Evolutionary conservation across 2,329 filamentous ascomycete genomes (phyloP).

Genomic region (Exophiala sp.): DNA sequence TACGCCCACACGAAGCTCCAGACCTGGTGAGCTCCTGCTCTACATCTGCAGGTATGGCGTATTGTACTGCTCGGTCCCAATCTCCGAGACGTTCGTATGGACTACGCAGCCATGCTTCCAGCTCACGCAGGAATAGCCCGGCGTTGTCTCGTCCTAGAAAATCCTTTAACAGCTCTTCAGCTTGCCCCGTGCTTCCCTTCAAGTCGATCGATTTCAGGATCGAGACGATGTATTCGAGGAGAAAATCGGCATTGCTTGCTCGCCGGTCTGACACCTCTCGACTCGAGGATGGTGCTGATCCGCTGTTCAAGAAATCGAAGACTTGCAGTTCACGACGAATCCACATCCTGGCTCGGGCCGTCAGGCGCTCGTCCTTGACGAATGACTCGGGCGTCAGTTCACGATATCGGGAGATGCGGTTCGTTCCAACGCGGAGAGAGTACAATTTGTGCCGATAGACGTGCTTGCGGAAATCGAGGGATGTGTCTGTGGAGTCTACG

Average conservation of each 20-base stretch:
- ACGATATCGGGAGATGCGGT: conserved; percentile 70
- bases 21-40: not conserved
- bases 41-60: conserved; percentile 38
- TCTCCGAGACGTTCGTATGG: conserved; percentile 67
- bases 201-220: conserved; percentile 80
- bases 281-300: conserved; percentile 23
- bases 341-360: conserved; percentile 75
- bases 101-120: conserved; percentile 77
- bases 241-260: conserved; percentile 72
- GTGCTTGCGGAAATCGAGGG: conserved; percentile 61
- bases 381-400: conserved; percentile 69
- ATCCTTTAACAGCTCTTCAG: conserved; percentile 73
- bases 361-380: conserved; percentile 60
- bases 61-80: conserved; percentile 81
- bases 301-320: conserved; percentile 65
- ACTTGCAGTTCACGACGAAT: conserved; percentile 79
- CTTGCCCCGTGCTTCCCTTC: conserved; percentile 72
- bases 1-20: not conserved
- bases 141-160: conserved; percentile 74
- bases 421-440: conserved; percentile 79
- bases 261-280: conserved; percentile 36
- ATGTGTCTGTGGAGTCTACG: conserved; percentile 30
- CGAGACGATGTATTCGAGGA: conserved; percentile 80
- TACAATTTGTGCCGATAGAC: conserved; percentile 71
- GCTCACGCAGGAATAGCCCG: conserved; percentile 76